A percentile compares a stretch with the other conserved stretches of the same genome.
Evolutionary conservation across 352 stramenopile genomes (phyloP).

Genomic region (Pythium sp.): DNA sequence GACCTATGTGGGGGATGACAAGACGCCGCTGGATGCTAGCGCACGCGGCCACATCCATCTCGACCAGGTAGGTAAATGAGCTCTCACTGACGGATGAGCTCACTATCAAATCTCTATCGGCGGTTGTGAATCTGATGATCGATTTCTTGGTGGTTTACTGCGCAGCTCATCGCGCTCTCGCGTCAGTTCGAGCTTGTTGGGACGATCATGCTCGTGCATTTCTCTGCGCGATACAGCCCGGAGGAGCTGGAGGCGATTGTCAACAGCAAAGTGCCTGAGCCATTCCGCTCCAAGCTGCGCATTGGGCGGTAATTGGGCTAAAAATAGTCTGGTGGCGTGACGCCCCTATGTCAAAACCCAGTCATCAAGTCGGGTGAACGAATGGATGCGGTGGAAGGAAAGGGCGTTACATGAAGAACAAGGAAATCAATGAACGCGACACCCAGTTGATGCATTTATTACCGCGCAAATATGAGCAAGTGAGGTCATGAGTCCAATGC

Average conservation of each 20-base stretch:
- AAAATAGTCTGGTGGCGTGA: neutral
- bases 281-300: constrained; percentile 42
- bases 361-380: neutral
- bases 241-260: constrained; percentile 34
- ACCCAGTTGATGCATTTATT: neutral
- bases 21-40: constrained; percentile 38
- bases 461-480: neutral
- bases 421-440: neutral
- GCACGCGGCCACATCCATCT: constrained; percentile 74
- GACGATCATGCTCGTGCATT: constrained; percentile 69
- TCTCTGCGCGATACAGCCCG: constrained; percentile 58
- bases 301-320: neutral
- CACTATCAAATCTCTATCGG: no score
- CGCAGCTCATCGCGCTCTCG: constrained; percentile 35
- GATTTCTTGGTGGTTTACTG: neutral
- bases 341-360: neutral
- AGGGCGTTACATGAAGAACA: neutral
- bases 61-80: constrained; percentile 39
- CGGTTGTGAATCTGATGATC: neutral
- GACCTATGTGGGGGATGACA: constrained; percentile 60
- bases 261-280: constrained; percentile 26
- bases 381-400: neutral
- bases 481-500: neutral
- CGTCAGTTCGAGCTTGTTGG: constrained; percentile 48
- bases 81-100: neutral